A percentile compares a stretch with the other conserved stretches of the same genome.
phyloP scores from a whole-genome alignment of 2,329 filamentous ascomycete genomes.

The Rhinocladiella similis region DNA sequence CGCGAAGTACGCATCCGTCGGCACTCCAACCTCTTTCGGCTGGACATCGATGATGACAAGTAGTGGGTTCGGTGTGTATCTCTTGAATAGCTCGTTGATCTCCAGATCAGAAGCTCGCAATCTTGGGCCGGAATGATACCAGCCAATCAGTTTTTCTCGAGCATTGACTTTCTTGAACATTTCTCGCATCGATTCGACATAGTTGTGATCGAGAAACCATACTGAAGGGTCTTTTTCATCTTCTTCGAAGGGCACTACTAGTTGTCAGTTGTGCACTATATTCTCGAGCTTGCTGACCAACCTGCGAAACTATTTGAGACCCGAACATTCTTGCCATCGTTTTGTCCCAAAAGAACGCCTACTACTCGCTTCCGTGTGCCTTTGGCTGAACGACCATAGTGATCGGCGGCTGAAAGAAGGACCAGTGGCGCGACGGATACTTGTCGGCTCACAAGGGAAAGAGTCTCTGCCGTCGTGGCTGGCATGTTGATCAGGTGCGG shows the following conservation, averaged over 20 bases:
- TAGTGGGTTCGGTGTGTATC: constrained; percentile 94
- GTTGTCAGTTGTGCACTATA: constrained; percentile 8
- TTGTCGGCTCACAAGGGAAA: constrained; percentile 89
- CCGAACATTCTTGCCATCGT: constrained; percentile 91
- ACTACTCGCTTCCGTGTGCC: constrained; percentile 87
- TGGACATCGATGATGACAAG: constrained; percentile 98
- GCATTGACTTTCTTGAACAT: constrained; percentile 99
- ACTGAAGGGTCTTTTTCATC: constrained; percentile 98
- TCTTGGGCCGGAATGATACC: constrained; percentile 99
- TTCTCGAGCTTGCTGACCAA: constrained; percentile 46
- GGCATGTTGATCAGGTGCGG: constrained; percentile 66
- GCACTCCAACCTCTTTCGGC: constrained; percentile 95
- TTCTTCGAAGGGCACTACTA: constrained; percentile 91
- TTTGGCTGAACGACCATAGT: constrained; percentile 92
- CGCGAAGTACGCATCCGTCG: constrained; percentile 98
- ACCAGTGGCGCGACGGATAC: constrained; percentile 97
- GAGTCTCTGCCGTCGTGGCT: constrained; percentile 92
- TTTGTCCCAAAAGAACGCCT: constrained; percentile 90
- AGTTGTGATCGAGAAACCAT: constrained; percentile 99
- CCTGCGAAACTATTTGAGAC: constrained; percentile 99
- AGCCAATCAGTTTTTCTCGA: constrained; percentile 96
- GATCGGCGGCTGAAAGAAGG: constrained; percentile 95
- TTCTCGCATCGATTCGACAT: constrained; percentile 98
- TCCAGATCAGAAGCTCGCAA: constrained; percentile 93
- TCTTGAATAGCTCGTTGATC: constrained; percentile 99